Percentiles rank a stretch among this genome's conserved stretches.
These are phyloP conservation scores for Capronia epimyces DNA, from an alignment of 2,329 filamentous ascomycete genomes.

Conservation along the genomic window DNA sequence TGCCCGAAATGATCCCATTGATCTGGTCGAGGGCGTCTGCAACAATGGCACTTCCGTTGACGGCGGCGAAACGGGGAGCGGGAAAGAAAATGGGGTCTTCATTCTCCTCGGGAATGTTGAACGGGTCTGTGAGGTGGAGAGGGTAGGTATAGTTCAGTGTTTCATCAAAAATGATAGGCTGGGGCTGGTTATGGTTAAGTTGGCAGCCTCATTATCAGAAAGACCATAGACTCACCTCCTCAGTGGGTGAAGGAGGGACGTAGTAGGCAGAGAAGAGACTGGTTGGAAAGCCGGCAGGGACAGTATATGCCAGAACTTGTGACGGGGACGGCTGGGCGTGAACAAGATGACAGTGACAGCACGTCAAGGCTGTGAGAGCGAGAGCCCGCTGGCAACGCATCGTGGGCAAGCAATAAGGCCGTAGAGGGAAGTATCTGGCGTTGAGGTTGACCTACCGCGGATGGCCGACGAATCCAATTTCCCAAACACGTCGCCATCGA, in stretches of 20 bases:
- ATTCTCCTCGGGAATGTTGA: slow-evolving; percentile 46
- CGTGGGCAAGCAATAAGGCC: neutral
- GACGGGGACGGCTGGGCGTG: slow-evolving; percentile 7
- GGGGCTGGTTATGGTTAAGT: slow-evolving; percentile 37
- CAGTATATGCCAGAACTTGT: slow-evolving; percentile 20
- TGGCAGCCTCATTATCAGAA: neutral
- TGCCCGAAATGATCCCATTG: slow-evolving; percentile 40
- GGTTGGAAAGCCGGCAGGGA: slow-evolving; percentile 26
- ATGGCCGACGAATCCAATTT: no score
- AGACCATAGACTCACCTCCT: slow-evolving; percentile 13
- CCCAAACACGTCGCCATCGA: no score
- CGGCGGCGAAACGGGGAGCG: slow-evolving; percentile 43
- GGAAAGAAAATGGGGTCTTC: slow-evolving; percentile 50
- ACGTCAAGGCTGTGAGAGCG: slow-evolving; percentile 8
- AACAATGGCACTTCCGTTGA: slow-evolving; percentile 27
- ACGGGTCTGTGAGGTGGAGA: slow-evolving; percentile 51
- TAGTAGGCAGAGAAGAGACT: slow-evolving; percentile 27
- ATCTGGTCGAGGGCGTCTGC: slow-evolving; percentile 42
- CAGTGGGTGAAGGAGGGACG: slow-evolving; percentile 24
- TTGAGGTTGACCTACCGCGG: neutral
- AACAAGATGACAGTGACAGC: slow-evolving; percentile 12
- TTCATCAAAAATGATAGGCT: slow-evolving; percentile 51
- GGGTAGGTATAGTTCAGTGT: slow-evolving; percentile 52
- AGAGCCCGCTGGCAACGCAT: slow-evolving; percentile 15
- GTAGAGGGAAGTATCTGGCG: no score